A percentile compares a stretch with the other conserved stretches of the same genome.
These are phyloP conservation scores for Coccomyxa subellipsoidea DNA, from an alignment of 163 green algal genomes.

Conservation along the genomic window DNA sequence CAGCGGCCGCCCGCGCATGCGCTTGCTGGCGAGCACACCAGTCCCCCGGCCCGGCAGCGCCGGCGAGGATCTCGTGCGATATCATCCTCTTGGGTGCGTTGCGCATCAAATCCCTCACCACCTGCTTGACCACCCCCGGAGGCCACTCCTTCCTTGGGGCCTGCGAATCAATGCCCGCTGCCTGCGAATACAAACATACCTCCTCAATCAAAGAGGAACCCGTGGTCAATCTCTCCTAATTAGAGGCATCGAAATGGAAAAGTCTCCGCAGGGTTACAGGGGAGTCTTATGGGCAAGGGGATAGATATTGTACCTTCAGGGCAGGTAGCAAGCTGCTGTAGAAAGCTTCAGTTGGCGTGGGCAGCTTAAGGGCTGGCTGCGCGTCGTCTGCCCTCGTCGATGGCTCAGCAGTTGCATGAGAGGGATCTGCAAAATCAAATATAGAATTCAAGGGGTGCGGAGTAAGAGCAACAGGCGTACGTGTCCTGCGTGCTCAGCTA, in stretches of 20 bases:
- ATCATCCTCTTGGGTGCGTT: conserved; percentile 18
- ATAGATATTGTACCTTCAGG: conserved; percentile 20
- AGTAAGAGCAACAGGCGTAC: no score
- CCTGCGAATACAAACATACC: conserved; percentile 31
- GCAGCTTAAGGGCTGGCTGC: not conserved
- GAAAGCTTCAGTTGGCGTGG: conserved; percentile 26
- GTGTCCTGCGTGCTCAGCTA: no score
- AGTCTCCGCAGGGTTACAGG: no score
- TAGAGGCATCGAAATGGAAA: no score
- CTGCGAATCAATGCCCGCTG: conserved; percentile 22
- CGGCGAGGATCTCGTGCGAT: conserved; percentile 29
- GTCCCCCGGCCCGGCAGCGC: conserved; percentile 19
- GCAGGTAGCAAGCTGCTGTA: conserved; percentile 24
- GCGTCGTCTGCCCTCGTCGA: not conserved
- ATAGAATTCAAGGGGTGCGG: no score
- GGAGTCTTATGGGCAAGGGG: no score
- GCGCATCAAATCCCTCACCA: conserved; percentile 20
- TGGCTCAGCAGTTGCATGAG: not conserved
- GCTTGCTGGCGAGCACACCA: conserved; percentile 24
- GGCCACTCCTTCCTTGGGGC: conserved; percentile 32
- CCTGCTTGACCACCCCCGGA: conserved; percentile 14
- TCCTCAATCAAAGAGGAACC: no score
- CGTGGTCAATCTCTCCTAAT: no score
- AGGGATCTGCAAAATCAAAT: not conserved
- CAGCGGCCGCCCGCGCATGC: conserved; percentile 28